Evolutionary conservation across 768 basidiomycete species (phyloP).

Genomic region (Pleurotus citrinopileatus): DNA sequence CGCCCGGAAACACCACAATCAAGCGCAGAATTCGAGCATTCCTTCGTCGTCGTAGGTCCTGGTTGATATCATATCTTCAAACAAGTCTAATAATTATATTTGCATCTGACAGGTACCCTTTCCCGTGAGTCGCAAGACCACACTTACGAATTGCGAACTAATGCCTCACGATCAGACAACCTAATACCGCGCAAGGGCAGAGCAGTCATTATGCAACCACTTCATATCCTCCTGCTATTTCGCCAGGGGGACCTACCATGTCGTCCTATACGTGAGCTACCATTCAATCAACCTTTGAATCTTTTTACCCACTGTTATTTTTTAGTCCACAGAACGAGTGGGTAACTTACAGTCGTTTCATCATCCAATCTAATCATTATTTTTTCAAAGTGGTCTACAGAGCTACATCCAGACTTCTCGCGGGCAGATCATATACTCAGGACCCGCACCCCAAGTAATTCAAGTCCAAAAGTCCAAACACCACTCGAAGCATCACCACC

Average conservation of each 20-base stretch:
- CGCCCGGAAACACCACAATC: background rate
- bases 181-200: background rate
- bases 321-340: background rate
- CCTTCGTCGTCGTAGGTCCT: conserved; percentile 1
- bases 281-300: background rate
- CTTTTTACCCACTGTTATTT: background rate
- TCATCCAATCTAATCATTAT: background rate
- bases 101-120: background rate
- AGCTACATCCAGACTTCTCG: conserved; percentile 1
- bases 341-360: background rate
- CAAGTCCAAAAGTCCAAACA: conserved; percentile 2
- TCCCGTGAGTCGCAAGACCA: background rate
- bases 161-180: background rate
- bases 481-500: background rate
- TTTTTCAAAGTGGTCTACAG: background rate
- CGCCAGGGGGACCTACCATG: background rate
- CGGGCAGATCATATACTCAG: background rate
- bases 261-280: background rate
- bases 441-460: background rate
- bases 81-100: background rate
- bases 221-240: background rate
- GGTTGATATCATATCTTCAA: background rate
- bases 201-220: background rate
- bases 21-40: background rate
- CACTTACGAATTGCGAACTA: background rate